Percentiles rank a stretch among this genome's conserved stretches.
phyloP scores from a whole-genome alignment of 1,139 yeast genomes.

The Hyphopichia buzzinii region DNA sequence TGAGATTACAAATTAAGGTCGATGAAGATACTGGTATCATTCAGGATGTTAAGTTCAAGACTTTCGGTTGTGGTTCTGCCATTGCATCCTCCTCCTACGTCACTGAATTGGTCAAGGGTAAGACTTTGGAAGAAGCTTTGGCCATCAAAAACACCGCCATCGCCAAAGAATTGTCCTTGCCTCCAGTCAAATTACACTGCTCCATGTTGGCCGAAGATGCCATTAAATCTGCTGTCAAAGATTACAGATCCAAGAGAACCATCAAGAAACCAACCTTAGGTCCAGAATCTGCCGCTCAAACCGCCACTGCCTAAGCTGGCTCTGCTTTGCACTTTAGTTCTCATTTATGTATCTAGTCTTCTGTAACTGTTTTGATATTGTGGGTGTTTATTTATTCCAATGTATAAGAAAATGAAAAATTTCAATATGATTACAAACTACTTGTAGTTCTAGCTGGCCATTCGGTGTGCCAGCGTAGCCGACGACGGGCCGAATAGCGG shows the following conservation, averaged over 20 bases:
- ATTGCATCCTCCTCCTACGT: constrained; percentile 94
- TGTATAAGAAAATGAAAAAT: too few species aligned
- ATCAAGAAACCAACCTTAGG: constrained; percentile 49
- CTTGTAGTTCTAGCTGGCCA: too few species aligned
- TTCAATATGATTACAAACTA: too few species aligned
- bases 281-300: constrained; percentile 34
- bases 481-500: too few species aligned
- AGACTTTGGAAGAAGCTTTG: constrained; percentile 91
- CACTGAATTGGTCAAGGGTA: constrained; percentile 93
- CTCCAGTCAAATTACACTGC: constrained; percentile 96
- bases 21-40: constrained; percentile 87
- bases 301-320: constrained; percentile 9
- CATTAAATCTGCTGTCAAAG: constrained; percentile 94
- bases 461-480: too few species aligned
- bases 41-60: constrained; percentile 93
- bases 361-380: background rate
- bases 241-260: constrained; percentile 74
- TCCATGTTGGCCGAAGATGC: constrained; percentile 99
- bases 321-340: background rate
- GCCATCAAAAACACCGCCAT: constrained; percentile 86
- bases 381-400: background rate
- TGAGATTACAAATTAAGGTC: constrained; percentile 94
- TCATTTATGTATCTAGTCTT: background rate
- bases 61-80: constrained; percentile 98
- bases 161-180: constrained; percentile 89